Conservation (phyloP, 1,284 basidiomycete species). For the Trichosporon sp. region DNA sequence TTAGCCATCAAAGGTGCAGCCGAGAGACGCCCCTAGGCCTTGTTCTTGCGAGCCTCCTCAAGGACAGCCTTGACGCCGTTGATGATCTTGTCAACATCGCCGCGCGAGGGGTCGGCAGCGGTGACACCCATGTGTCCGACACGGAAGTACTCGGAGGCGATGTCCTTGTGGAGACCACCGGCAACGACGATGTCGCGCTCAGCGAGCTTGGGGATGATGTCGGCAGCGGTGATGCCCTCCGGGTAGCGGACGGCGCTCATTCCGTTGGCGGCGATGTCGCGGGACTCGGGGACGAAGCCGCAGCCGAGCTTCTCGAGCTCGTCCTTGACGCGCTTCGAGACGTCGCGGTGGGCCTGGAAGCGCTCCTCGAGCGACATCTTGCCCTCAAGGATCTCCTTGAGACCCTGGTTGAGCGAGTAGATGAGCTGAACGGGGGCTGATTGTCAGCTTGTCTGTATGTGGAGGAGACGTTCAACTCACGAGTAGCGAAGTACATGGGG, state of each 20-base stretch:
- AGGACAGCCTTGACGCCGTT: conserved; percentile 58
- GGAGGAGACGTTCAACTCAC: conserved; percentile 26
- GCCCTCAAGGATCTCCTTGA: conserved; percentile 63
- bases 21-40: conserved; percentile 3
- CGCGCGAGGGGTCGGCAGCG: conserved; percentile 62
- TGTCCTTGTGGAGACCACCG: conserved; percentile 78
- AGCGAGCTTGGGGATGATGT: conserved; percentile 60
- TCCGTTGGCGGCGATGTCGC: conserved; percentile 73
- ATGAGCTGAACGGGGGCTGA: conserved; percentile 77
- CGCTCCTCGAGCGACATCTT: conserved; percentile 68
- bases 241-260: conserved; percentile 85
- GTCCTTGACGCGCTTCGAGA: conserved; percentile 67
- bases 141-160: conserved; percentile 63
- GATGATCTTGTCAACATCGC: conserved; percentile 72
- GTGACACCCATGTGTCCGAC: conserved; percentile 82
- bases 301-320: conserved; percentile 67
- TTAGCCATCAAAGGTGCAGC: conserved; percentile 1
- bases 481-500: conserved; percentile 85
- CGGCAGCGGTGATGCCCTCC: conserved; percentile 63
- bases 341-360: conserved; percentile 69
- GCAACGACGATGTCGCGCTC: conserved; percentile 73
- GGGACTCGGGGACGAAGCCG: conserved; percentile 59
- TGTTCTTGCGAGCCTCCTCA: conserved; percentile 37
- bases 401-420: conserved; percentile 78
- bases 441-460: conserved; percentile 12